These are phyloP conservation scores for Schizochytrium sp. DNA, from an alignment of 108 stramenopile genomes.

Conservation along the genomic window DNA sequence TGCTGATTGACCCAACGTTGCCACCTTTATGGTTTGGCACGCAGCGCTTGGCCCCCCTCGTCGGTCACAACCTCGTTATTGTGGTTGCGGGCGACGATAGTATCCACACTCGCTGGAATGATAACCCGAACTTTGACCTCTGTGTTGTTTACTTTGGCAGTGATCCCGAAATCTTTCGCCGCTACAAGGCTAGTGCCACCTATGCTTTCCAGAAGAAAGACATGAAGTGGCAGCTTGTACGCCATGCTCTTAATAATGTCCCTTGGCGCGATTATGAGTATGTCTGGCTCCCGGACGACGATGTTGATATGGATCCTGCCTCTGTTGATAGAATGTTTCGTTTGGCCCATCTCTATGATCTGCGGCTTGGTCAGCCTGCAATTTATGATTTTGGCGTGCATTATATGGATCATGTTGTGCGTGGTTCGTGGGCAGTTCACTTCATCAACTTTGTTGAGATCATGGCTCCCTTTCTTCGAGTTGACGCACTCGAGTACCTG, in stretches of 20 bases:
- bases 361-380: slow-evolving; percentile 55
- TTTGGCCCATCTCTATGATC: neutral
- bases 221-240: slow-evolving; percentile 39
- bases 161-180: neutral
- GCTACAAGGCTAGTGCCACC: neutral
- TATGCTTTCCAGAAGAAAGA: slow-evolving; percentile 47
- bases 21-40: neutral
- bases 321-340: slow-evolving; percentile 45
- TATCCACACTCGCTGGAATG: neutral
- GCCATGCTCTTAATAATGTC: neutral
- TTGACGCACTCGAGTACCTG: slow-evolving; percentile 33
- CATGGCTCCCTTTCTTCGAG: slow-evolving; percentile 51
- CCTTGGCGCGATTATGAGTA: slow-evolving; percentile 45
- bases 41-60: neutral
- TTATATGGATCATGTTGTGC: slow-evolving; percentile 39
- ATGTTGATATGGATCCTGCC: slow-evolving; percentile 13
- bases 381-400: slow-evolving; percentile 22
- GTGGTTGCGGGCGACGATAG: slow-evolving; percentile 28
- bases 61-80: slow-evolving; percentile 2
- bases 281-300: slow-evolving; percentile 50
- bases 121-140: slow-evolving; percentile 10
- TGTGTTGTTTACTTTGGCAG: slow-evolving; percentile 38
- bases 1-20: neutral
- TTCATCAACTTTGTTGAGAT: slow-evolving; percentile 52
- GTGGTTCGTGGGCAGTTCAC: slow-evolving; percentile 10